A percentile compares a stretch with the other conserved stretches of the same genome.
These are phyloP conservation scores for Mallotus japonicus DNA, from an alignment of 441 rosid species.

Conservation along the genomic window DNA sequence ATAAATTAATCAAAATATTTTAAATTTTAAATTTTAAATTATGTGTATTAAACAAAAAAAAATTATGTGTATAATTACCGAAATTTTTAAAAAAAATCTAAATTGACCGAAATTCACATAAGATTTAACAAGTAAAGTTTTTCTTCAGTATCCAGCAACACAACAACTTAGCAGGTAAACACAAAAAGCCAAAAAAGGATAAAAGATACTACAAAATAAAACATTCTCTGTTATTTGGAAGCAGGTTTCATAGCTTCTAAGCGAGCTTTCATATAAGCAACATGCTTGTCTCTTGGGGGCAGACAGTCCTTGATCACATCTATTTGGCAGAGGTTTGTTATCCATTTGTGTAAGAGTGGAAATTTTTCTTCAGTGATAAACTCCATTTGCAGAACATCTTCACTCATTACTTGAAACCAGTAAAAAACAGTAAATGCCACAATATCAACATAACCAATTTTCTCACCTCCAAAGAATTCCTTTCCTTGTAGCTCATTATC, in stretches of 20 bases:
- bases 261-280: constrained; percentile 24
- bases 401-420: constrained; percentile 6
- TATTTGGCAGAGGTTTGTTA: constrained; percentile 23
- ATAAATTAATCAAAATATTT: no score
- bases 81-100: no score
- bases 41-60: no score
- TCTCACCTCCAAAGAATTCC: constrained; percentile 37
- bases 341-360: constrained; percentile 39
- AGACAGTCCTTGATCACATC: constrained; percentile 37
- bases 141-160: no score
- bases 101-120: no score
- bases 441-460: constrained; percentile 40
- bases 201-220: no score
- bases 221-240: background rate
- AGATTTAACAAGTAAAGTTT: no score
- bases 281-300: constrained; percentile 38
- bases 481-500: constrained; percentile 46
- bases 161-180: no score
- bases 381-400: constrained; percentile 25
- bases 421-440: background rate
- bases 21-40: no score
- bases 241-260: constrained; percentile 1
- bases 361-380: constrained; percentile 26
- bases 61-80: no score
- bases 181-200: no score